Conservation (phyloP, 2,329 filamentous ascomycete species). For the Aspergillus transmontanensis region DNA sequence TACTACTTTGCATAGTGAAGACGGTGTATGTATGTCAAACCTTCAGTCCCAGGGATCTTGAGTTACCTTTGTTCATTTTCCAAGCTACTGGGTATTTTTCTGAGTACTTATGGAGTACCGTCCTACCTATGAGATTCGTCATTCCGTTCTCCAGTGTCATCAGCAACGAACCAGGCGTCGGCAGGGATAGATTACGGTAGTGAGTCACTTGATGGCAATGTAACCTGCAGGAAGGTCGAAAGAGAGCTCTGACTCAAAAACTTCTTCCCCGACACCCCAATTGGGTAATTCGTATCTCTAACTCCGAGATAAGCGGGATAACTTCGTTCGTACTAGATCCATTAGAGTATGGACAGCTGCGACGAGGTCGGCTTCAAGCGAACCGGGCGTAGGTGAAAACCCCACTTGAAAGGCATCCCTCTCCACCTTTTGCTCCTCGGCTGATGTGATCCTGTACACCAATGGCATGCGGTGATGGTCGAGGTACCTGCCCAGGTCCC, state of each 20-base stretch:
- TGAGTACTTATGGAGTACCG: not conserved
- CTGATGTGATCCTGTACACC: not conserved
- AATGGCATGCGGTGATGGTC: not conserved
- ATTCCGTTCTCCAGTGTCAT: not conserved
- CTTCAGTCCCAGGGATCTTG: not conserved
- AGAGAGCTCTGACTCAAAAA: constrained; percentile 1
- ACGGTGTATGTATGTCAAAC: not conserved
- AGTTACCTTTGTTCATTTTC: not conserved
- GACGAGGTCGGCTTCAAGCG: not conserved
- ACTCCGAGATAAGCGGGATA: not conserved
- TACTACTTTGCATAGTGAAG: not conserved
- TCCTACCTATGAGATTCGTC: not conserved
- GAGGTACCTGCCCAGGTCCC: not conserved
- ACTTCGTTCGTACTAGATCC: not conserved
- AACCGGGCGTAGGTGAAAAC: not conserved
- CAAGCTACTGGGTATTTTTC: not conserved
- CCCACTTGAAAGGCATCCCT: constrained; percentile 7
- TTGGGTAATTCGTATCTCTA: constrained; percentile 2
- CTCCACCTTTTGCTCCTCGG: constrained; percentile 4
- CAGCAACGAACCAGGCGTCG: not conserved
- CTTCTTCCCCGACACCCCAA: not conserved
- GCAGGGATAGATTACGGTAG: not conserved
- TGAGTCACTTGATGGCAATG: constrained; percentile 2
- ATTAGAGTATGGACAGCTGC: no score
- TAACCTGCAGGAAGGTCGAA: not conserved